Conservation (phyloP, 1,139 yeast genomes). For the Candida albicans region DNA sequence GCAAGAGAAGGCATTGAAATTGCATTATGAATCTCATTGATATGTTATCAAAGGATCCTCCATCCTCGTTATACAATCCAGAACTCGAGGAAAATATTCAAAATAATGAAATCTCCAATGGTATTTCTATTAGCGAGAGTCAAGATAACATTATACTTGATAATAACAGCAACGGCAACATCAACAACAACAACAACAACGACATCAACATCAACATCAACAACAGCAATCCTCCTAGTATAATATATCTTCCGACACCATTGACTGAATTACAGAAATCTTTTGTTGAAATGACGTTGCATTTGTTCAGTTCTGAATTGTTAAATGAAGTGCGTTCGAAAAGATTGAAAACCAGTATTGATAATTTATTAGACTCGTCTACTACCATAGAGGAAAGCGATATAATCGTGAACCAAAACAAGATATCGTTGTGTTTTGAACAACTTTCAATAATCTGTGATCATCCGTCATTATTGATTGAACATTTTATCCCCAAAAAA, state of each 20-base stretch:
- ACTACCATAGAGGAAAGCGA: conserved; percentile 18
- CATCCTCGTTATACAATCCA: conserved; percentile 15
- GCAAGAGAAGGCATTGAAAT: not conserved
- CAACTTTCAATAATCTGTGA: conserved; percentile 52
- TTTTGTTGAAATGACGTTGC: conserved; percentile 51
- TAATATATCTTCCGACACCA: conserved; percentile 55
- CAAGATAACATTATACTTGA: not conserved
- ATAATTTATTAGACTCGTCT: conserved; percentile 28
- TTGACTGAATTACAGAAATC: conserved; percentile 58
- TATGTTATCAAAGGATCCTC: conserved; percentile 27
- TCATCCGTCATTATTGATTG: conserved; percentile 70
- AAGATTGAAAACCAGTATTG: conserved; percentile 34
- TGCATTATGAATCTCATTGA: conserved; percentile 39
- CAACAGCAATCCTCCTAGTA: conserved; percentile 18
- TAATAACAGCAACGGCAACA: not conserved
- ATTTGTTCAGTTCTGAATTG: conserved; percentile 51
- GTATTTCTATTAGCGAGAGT: not conserved
- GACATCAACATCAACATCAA: conserved; percentile 1
- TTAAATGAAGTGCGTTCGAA: conserved; percentile 26
- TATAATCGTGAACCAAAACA: conserved; percentile 13
- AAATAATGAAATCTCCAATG: not conserved
- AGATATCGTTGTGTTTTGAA: conserved; percentile 39
- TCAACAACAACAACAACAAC: conserved; percentile 1
- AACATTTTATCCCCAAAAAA: conserved; percentile 73
- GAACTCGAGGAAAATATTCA: not conserved